These are phyloP conservation scores for Salix purpurea DNA, from an alignment of 345 rosid species.

Conservation along the genomic window DNA sequence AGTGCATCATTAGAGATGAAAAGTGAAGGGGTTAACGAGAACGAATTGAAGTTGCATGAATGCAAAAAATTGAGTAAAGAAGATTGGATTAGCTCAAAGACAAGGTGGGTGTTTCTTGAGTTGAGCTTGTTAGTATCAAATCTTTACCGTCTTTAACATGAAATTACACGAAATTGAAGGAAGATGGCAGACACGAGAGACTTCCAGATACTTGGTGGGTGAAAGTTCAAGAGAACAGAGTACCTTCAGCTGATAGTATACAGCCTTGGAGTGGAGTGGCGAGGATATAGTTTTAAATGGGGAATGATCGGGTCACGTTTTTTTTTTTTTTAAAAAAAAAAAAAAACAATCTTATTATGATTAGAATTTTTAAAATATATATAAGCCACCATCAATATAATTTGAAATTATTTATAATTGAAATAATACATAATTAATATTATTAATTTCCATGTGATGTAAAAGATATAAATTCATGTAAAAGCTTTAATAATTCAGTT, in stretches of 20 bases:
- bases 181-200: background rate
- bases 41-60: background rate
- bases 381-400: too few relatives aligned
- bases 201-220: background rate
- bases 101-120: background rate
- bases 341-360: too few relatives aligned
- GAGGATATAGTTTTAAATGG: too few relatives aligned
- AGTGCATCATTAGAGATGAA: background rate
- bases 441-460: too few relatives aligned
- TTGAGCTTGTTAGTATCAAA: background rate
- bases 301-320: too few relatives aligned
- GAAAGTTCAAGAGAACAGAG: background rate
- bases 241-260: background rate
- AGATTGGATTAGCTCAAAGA: background rate
- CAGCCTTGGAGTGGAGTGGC: background rate
- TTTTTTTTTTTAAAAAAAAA: too few relatives aligned
- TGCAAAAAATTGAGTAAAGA: background rate
- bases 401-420: too few relatives aligned
- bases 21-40: background rate
- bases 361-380: too few relatives aligned
- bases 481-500: too few relatives aligned
- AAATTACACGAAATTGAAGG: background rate
- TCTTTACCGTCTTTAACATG: background rate
- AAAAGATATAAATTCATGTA: too few relatives aligned
- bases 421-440: too few relatives aligned